Percentiles rank a stretch among this genome's conserved stretches.
These are phyloP conservation scores for Calocybe gambosa DNA, from an alignment of 1,284 basidiomycete genomes.

Conservation along the genomic window DNA sequence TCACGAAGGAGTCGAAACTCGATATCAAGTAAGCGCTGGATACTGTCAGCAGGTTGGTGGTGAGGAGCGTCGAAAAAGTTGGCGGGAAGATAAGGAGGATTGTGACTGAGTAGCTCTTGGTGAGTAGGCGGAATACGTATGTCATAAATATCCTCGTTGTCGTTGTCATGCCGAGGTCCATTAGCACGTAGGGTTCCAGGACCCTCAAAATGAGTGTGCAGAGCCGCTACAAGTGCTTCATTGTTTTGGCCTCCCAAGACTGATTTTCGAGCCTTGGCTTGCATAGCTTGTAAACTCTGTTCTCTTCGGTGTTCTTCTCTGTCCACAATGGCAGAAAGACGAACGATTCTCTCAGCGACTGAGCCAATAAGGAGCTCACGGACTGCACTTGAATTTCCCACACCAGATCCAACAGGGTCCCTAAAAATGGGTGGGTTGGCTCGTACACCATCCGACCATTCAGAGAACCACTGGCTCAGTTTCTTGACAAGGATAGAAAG, in stretches of 20 bases:
- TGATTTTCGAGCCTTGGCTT: conserved; percentile 18
- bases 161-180: conserved; percentile 65
- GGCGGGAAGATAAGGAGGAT: conserved; percentile 50
- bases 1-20: conserved; percentile 68
- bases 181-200: conserved; percentile 44
- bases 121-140: conserved; percentile 62
- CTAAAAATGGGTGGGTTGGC: conserved; percentile 24
- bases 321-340: conserved; percentile 42
- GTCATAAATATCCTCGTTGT: conserved; percentile 45
- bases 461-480: conserved; percentile 39
- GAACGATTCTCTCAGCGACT: conserved; percentile 32
- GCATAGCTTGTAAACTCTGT: conserved; percentile 25
- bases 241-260: conserved; percentile 12
- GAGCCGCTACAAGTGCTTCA: conserved; percentile 31
- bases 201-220: conserved; percentile 42
- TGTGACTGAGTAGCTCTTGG: conserved; percentile 43
- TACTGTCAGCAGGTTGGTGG: conserved; percentile 44
- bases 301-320: conserved; percentile 10
- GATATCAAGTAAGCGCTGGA: conserved; percentile 59
- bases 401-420: conserved; percentile 23
- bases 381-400: conserved; percentile 30
- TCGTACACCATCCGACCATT: conserved; percentile 39
- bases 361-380: conserved; percentile 34
- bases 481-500: conserved; percentile 34
- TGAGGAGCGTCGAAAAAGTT: conserved; percentile 57